phyloP scores from a whole-genome alignment of 2,329 filamentous ascomycete species.

The Coccinonectria pachysandricola region DNA sequence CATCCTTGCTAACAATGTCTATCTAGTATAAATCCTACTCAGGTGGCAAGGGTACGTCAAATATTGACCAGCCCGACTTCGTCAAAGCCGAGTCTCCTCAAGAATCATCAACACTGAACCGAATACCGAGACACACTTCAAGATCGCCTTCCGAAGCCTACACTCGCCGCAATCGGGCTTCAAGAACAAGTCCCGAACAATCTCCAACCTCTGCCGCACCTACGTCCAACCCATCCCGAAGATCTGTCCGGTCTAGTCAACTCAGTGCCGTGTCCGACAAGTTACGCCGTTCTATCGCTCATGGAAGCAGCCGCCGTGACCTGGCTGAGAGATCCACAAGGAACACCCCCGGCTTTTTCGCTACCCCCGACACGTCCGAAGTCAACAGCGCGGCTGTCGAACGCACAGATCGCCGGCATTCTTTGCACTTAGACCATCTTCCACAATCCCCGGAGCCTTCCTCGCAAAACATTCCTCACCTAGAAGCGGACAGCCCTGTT shows the following conservation, averaged over 20 bases:
- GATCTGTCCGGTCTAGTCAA: slow-evolving; percentile 18
- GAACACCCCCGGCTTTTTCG: slow-evolving; percentile 28
- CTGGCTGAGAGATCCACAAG: slow-evolving; percentile 15
- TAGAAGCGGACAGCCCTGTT: slow-evolving; percentile 40
- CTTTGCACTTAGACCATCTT: slow-evolving; percentile 30
- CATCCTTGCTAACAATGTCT: too few species aligned
- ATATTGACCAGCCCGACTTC: slow-evolving; percentile 1
- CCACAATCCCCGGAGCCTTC: slow-evolving; percentile 36
- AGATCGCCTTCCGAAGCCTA: slow-evolving; percentile 25
- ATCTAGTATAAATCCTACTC: too few species aligned
- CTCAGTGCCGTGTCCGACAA: slow-evolving; percentile 24
- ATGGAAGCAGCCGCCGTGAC: slow-evolving; percentile 17
- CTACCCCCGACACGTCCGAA: slow-evolving; percentile 50
- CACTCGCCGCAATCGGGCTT: slow-evolving; percentile 20
- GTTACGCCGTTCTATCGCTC: slow-evolving; percentile 24
- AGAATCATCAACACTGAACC: slow-evolving; percentile 16
- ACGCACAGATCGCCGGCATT: slow-evolving; percentile 30
- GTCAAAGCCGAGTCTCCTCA: slow-evolving; percentile 19
- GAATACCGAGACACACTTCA: slow-evolving; percentile 21
- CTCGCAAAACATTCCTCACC: slow-evolving; percentile 25
- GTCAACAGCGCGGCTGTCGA: slow-evolving; percentile 20
- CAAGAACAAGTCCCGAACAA: slow-evolving; percentile 20
- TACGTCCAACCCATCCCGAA: slow-evolving; percentile 14
- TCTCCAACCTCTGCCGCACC: slow-evolving; percentile 18
- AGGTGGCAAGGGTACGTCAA: too few species aligned